Conservation (phyloP, 768 basidiomycete genomes). For the Tulasnella calospora region DNA sequence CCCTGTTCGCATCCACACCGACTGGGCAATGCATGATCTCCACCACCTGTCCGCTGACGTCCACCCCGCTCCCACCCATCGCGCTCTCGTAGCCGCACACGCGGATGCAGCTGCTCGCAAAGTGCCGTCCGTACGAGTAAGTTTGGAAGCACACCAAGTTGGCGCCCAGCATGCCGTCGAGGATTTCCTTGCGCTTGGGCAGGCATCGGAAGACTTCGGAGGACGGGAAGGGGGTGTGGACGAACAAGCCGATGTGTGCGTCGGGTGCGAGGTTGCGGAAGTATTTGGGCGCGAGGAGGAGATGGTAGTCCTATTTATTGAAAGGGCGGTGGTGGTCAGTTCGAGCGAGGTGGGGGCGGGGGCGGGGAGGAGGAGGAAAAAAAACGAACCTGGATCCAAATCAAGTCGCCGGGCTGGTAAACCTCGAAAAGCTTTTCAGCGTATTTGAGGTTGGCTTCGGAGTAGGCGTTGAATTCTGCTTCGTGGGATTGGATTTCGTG, state of each 20-base stretch:
- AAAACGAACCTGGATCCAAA: constrained; percentile 61
- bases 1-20: constrained; percentile 88
- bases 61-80: constrained; percentile 34
- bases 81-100: constrained; percentile 93
- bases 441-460: constrained; percentile 78
- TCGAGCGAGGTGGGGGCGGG: background rate
- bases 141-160: constrained; percentile 95
- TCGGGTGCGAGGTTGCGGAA: constrained; percentile 59
- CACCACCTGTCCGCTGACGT: constrained; percentile 80
- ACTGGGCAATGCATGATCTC: constrained; percentile 88
- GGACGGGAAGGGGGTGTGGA: constrained; percentile 97
- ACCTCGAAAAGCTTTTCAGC: constrained; percentile 67
- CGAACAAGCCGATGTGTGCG: constrained; percentile 83
- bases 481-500: constrained; percentile 84
- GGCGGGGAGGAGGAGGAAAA: background rate
- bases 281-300: constrained; percentile 83
- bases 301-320: constrained; percentile 69
- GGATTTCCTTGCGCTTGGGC: constrained; percentile 84
- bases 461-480: constrained; percentile 69
- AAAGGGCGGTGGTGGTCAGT: too few relatives aligned
- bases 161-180: constrained; percentile 97
- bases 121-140: constrained; percentile 92
- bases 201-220: constrained; percentile 93
- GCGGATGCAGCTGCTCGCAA: constrained; percentile 88
- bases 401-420: constrained; percentile 83